Percentiles rank a stretch among this genome's conserved stretches.
phyloP scores from a whole-genome alignment of 805 yeast species.

The Citeromyces nyonsensis region DNA sequence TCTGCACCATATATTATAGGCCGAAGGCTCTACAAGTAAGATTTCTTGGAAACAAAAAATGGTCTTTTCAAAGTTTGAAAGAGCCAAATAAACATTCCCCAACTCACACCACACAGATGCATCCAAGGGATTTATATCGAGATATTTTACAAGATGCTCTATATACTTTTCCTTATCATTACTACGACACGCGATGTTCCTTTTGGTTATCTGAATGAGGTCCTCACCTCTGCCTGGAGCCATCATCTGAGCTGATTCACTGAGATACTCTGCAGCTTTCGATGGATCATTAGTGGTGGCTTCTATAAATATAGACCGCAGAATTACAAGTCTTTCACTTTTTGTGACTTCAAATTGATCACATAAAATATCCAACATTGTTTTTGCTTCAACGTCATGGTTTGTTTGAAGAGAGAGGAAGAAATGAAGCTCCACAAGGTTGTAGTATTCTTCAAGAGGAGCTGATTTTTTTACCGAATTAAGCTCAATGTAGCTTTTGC shows the following conservation, averaged over 20 bases:
- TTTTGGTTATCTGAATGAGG: conserved; percentile 19
- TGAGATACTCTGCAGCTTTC: conserved; percentile 20
- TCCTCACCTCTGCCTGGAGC: conserved; percentile 12
- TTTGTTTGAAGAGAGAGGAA: conserved; percentile 44
- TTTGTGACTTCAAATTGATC: conserved; percentile 45
- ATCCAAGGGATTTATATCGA: conserved; percentile 63
- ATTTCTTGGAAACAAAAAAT: conserved; percentile 58
- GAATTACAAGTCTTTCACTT: conserved; percentile 38
- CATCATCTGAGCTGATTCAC: conserved; percentile 5
- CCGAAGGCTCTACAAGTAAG: conserved; percentile 49
- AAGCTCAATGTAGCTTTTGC: conserved; percentile 18
- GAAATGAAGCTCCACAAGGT: conserved; percentile 59
- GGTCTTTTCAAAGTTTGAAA: conserved; percentile 55
- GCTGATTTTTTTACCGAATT: conserved; percentile 17
- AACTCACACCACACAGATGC: conserved; percentile 67
- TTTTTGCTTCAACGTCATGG: conserved; percentile 59
- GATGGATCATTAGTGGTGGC: conserved; percentile 24
- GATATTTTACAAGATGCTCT: conserved; percentile 31
- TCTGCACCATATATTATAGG: conserved; percentile 48
- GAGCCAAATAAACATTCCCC: conserved; percentile 40
- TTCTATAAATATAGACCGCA: conserved; percentile 42
- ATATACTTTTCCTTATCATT: conserved; percentile 28
- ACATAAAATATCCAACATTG: conserved; percentile 41
- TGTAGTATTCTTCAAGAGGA: conserved; percentile 29
- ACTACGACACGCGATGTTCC: conserved; percentile 17